Evolutionary conservation across 192 early-diverging fungal genomes (phyloP).

Genomic region (Dispira simplex): DNA sequence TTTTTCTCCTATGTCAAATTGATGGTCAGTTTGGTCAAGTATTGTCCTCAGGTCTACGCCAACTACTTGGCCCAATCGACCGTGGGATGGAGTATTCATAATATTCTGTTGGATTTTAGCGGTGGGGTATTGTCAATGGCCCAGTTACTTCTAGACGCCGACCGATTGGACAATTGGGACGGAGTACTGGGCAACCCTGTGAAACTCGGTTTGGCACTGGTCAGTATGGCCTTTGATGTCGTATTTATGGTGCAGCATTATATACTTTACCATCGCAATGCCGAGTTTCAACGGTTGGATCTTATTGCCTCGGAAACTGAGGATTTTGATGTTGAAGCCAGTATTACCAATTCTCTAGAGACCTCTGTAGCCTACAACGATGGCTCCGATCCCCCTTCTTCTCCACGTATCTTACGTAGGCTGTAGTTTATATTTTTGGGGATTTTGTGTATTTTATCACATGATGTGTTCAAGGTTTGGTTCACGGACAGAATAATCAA

Average conservation of each 20-base stretch:
- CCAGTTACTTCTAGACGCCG: constrained; percentile 65
- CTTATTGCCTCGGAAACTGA: too few relatives aligned
- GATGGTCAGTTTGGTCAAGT: constrained; percentile 62
- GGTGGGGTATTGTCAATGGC: constrained; percentile 63
- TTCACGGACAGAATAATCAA: too few relatives aligned
- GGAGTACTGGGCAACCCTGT: constrained; percentile 44
- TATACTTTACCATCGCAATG: constrained; percentile 37
- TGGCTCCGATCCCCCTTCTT: too few relatives aligned
- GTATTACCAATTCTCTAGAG: too few relatives aligned
- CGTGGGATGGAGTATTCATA: constrained; percentile 79
- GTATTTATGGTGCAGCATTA: constrained; percentile 77
- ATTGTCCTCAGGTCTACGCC: constrained; percentile 52
- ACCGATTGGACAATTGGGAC: constrained; percentile 37
- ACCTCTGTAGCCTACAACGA: too few relatives aligned
- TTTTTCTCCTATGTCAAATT: constrained; percentile 67
- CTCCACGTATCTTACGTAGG: too few relatives aligned
- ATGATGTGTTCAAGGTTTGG: too few relatives aligned
- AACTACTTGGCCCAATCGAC: constrained; percentile 66
- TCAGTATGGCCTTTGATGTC: constrained; percentile 66
- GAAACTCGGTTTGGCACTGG: constrained; percentile 63
- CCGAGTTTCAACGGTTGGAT: background rate
- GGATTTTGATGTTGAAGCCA: too few relatives aligned
- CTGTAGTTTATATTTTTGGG: too few relatives aligned
- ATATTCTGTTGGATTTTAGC: constrained; percentile 74
- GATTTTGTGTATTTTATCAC: too few relatives aligned